A percentile compares a stretch with the other conserved stretches of the same genome.
These are phyloP conservation scores for Paraphaeosphaeria minitans DNA, from an alignment of 2,329 filamentous ascomycete species.

Conservation along the genomic window DNA sequence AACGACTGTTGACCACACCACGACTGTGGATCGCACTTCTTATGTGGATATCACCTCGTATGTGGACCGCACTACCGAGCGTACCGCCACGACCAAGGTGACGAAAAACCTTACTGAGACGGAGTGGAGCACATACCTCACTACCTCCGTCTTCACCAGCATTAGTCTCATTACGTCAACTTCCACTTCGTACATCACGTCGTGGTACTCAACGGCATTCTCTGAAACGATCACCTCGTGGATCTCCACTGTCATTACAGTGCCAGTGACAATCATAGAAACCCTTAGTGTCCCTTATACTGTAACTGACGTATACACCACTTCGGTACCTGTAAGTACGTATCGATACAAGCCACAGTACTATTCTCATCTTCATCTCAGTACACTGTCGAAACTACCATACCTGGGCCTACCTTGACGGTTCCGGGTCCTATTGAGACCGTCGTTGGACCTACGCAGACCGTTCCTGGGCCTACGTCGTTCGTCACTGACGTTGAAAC, in stretches of 20 bases:
- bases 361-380: conserved; percentile 2
- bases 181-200: conserved; percentile 26
- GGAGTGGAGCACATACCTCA: conserved; percentile 11
- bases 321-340: background rate
- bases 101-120: conserved; percentile 14
- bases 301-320: conserved; percentile 4
- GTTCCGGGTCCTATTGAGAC: conserved; percentile 14
- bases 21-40: background rate
- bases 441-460: background rate
- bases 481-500: background rate
- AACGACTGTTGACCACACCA: conserved; percentile 4
- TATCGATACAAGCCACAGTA: background rate
- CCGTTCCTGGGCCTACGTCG: conserved; percentile 12
- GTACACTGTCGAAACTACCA: conserved; percentile 18
- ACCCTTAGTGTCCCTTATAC: conserved; percentile 8
- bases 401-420: conserved; percentile 23
- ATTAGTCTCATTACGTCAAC: conserved; percentile 20
- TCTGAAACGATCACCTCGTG: conserved; percentile 19
- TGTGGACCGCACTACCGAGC: background rate
- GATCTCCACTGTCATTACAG: conserved; percentile 12
- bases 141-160: conserved; percentile 14
- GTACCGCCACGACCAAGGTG: background rate
- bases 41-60: background rate
- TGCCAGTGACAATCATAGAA: conserved; percentile 13
- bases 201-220: conserved; percentile 5